Base-by-base conservation (phyloP, 805 yeast species). In the Saccharomycopsis sp. region DNA sequence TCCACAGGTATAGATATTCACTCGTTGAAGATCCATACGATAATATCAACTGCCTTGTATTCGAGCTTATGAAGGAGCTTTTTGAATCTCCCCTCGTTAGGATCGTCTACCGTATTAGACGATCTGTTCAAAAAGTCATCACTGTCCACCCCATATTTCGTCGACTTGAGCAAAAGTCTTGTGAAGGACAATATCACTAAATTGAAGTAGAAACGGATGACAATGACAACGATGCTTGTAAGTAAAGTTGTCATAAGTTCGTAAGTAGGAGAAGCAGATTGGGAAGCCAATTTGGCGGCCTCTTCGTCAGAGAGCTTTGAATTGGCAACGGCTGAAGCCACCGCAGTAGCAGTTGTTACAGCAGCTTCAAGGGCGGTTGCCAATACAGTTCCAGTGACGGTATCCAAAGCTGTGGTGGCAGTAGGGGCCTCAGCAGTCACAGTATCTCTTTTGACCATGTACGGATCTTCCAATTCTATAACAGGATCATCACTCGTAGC, bases 181-280 rank as follows among this genome's bases (percentile, higher is more conserved):
- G 83, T 79, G 67, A 84, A 87, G 1, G 89, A 79, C 1, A 84
- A 66, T 23, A 86, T 65, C 12, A 85, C 75, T 60, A 81, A 70
- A 47, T 82, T 80, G 70, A 83, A 85, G 70, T 87, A 87, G 23
- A 83, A 55, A 63, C 91, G 77, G 15, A 77, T 59, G 1, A 70
- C 71, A 1, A 79, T 73, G 14, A 84, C 76, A 2, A 74, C 63
- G 5, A 83, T 50, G 0, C 84, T 80, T 8, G 82, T 71, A 9
- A 79, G 63, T 12, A 81, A 69, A 3, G 87, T 85, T 63, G 83
- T 71, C 55, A 81, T 80, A 61, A 84, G 75, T 66, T 87, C 86
- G 61, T 78, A 77, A 1, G 68, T 61, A 54, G 81, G 81, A 0
- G 88, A 75, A 0, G 92, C 92, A 47, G 89, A 82, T 66, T 84